Evolutionary conservation across 371 early-diverging fungal genomes (phyloP).

Genomic region (Mortierella sp.): DNA sequence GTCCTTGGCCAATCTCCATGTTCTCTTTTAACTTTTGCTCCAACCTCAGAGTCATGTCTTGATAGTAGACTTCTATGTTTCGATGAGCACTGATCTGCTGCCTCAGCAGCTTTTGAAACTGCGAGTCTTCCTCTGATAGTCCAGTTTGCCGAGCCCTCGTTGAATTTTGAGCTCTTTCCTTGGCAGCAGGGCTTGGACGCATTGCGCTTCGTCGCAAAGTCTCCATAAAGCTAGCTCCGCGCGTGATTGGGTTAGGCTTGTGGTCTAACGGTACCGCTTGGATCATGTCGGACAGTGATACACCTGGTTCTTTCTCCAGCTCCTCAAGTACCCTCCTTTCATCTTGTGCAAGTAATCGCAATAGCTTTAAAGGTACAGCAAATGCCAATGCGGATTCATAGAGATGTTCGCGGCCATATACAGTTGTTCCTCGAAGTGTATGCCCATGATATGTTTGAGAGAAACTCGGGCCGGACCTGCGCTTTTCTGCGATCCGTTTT

Average conservation of each 20-base stretch:
- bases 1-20: slow-evolving; percentile 50
- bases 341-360: slow-evolving; percentile 47
- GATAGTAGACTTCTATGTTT: slow-evolving; percentile 47
- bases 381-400: slow-evolving; percentile 53
- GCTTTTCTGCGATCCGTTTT: slow-evolving; percentile 26
- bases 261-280: slow-evolving; percentile 50
- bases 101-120: slow-evolving; percentile 43
- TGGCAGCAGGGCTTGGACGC: slow-evolving; percentile 6
- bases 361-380: slow-evolving; percentile 34
- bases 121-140: slow-evolving; percentile 39
- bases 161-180: slow-evolving; percentile 12
- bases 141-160: slow-evolving; percentile 47
- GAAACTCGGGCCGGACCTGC: slow-evolving; percentile 36
- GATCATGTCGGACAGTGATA: slow-evolving; percentile 45
- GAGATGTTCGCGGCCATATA: slow-evolving; percentile 47
- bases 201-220: slow-evolving; percentile 28
- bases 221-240: slow-evolving; percentile 48
- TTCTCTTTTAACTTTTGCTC: slow-evolving; percentile 51
- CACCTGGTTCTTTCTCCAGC: slow-evolving; percentile 37
- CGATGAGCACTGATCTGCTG: slow-evolving; percentile 54
- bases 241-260: slow-evolving; percentile 43
- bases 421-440: slow-evolving; percentile 36
- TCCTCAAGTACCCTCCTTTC: slow-evolving; percentile 41
- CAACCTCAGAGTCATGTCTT: slow-evolving; percentile 34
- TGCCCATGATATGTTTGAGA: slow-evolving; percentile 52